Conservation (phyloP, 2,329 filamentous ascomycete genomes). For the Venturia effusa region DNA sequence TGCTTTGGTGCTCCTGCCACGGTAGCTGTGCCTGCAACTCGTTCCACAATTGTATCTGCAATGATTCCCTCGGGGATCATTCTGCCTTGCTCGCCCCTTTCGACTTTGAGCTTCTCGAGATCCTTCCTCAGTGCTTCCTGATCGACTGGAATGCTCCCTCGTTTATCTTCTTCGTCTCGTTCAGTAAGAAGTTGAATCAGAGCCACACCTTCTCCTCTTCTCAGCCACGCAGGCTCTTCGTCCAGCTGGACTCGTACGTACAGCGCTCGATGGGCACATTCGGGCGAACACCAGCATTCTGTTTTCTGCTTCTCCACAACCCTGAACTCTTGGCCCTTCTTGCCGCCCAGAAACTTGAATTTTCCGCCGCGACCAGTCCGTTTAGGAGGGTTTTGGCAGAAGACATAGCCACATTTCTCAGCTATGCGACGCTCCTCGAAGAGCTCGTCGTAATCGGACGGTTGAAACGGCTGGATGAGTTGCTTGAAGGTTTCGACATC, state of each 20-base stretch:
- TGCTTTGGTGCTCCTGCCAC: constrained; percentile 18
- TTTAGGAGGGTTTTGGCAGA: constrained; percentile 59
- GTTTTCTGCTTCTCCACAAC: constrained; percentile 63
- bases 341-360: constrained; percentile 54
- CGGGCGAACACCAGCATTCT: constrained; percentile 77
- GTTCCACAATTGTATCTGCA: constrained; percentile 23
- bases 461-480: constrained; percentile 65
- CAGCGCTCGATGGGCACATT: constrained; percentile 67
- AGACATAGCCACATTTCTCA: constrained; percentile 68
- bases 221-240: constrained; percentile 76
- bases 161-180: constrained; percentile 13
- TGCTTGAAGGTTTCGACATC: constrained; percentile 57
- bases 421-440: constrained; percentile 83
- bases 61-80: constrained; percentile 23
- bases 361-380: constrained; percentile 40
- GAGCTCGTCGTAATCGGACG: constrained; percentile 78
- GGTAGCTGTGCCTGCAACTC: constrained; percentile 15
- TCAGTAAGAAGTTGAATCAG: constrained; percentile 18
- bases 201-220: constrained; percentile 25
- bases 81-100: constrained; percentile 30
- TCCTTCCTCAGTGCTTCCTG: constrained; percentile 25
- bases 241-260: constrained; percentile 83
- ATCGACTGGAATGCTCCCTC: constrained; percentile 14
- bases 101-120: constrained; percentile 29
- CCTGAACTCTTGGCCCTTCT: constrained; percentile 44